A percentile compares a stretch with the other conserved stretches of the same genome.
Evolutionary conservation across 257 asterid genomes (phyloP).

Genomic region (Verbascum thapsus): DNA sequence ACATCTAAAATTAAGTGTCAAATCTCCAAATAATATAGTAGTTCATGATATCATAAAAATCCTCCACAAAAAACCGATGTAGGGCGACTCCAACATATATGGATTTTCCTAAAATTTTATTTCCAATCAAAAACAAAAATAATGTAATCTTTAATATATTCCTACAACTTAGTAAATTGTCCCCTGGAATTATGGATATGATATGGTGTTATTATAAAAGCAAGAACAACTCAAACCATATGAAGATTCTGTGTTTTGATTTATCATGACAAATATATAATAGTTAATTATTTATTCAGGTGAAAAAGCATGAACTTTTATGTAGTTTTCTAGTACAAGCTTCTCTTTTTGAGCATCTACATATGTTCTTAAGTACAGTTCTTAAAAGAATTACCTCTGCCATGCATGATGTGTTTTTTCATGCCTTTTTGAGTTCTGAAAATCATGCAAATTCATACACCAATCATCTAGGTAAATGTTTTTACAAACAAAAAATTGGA

Average conservation of each 20-base stretch:
- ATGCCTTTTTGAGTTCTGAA: no score
- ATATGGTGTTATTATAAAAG: conserved; percentile 14
- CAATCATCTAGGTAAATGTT: no score
- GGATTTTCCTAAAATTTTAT: no score
- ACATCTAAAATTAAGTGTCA: not conserved
- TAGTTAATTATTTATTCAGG: not conserved
- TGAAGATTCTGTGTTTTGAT: conserved; percentile 20
- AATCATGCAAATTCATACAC: no score
- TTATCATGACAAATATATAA: not conserved
- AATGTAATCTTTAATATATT: conserved; percentile 30
- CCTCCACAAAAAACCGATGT: not conserved
- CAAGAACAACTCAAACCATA: conserved; percentile 16
- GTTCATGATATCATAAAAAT: not conserved
- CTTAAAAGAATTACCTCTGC: conserved; percentile 14
- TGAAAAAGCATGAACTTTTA: conserved; percentile 3
- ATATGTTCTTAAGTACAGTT: conserved; percentile 11
- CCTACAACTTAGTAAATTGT: conserved; percentile 23
- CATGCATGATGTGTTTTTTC: not conserved
- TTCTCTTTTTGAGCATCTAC: conserved; percentile 3
- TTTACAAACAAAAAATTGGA: no score
- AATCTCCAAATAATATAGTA: not conserved
- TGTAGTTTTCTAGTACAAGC: conserved; percentile 28
- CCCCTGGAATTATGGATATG: conserved; percentile 3
- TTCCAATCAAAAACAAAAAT: conserved; percentile 13
- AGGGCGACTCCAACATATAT: no score